Base-by-base conservation (phyloP, 2,329 filamentous ascomycete species). In the Colletotrichum filicis region DNA sequence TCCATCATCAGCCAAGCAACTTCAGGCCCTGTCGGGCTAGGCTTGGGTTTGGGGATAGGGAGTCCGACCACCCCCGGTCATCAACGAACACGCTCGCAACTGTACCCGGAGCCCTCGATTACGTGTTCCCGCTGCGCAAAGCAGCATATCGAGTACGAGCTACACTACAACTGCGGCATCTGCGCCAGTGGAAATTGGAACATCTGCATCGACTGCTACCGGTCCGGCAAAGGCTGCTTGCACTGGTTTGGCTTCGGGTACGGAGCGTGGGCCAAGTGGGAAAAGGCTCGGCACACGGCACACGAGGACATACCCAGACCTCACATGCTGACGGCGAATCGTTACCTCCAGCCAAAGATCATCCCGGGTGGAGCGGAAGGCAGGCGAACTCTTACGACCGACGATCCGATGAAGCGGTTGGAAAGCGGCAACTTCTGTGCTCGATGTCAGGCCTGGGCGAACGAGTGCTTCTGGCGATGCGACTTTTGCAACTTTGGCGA, bases 381-480 rank as follows among this genome's bases (percentile, higher is more conserved):
- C 8, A 83, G 88, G 55, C 87, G 86, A 75, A 89, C 87, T 69
- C 82, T 92, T 75, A 94, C 91, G 3, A 89, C 86, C 7, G 91
- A 94, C 42, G 90, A 95, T 79, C 93, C 94, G 0, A 83, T 86
- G 5, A 87, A 87, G 52, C 87, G 94, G 28, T 83, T 97, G 1
- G 91, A 97, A 81, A 92, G 90, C 65, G 96, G 96, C 24, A 92
- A 94, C 6, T 98, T 98, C 81, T 98, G 96, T 80, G 91, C 93
- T 49, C 88, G 89, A 60, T 98, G 96, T 80, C 85, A 88, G 22
- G 86, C 89, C 0, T 93, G 91, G 85, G 89, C 94, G 0, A 95
- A 97, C 77, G 89, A 92, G 64, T 97, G 94, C 82, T 97, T 94
- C 82, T 98, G 95, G 96, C 92, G 94, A 74, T 98, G 96, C 81